Evolutionary conservation across 495 filamentous ascomycete genomes (phyloP).

Genomic region (Staphylotrichum longicolle): DNA sequence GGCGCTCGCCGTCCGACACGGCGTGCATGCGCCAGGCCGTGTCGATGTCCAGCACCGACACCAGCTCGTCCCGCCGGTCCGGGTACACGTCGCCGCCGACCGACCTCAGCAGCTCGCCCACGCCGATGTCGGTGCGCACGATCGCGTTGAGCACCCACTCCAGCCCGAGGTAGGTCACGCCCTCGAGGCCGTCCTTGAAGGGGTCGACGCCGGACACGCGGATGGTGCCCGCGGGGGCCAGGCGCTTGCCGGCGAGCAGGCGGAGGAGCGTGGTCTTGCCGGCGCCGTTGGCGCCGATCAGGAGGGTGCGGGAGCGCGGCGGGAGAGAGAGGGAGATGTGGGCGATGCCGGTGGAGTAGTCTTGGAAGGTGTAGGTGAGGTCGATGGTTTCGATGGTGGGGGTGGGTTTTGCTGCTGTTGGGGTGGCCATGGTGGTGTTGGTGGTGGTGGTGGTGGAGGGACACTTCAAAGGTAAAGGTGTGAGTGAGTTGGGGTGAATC

Average conservation of each 20-base stretch:
- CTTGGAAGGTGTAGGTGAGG: slow-evolving; percentile 87
- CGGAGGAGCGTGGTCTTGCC: slow-evolving; percentile 95
- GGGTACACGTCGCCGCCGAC: slow-evolving; percentile 85
- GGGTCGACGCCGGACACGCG: slow-evolving; percentile 79
- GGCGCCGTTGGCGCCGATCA: slow-evolving; percentile 96
- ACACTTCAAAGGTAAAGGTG: neutral
- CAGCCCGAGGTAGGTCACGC: slow-evolving; percentile 92
- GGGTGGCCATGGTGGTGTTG: slow-evolving; percentile 5
- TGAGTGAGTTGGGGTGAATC: too few relatives aligned
- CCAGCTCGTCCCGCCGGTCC: slow-evolving; percentile 77
- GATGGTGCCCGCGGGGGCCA: slow-evolving; percentile 73
- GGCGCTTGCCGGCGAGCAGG: slow-evolving; percentile 82
- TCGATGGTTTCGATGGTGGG: slow-evolving; percentile 60
- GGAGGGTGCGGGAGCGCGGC: slow-evolving; percentile 76
- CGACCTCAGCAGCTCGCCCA: slow-evolving; percentile 75
- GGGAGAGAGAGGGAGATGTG: slow-evolving; percentile 74
- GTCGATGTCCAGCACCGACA: slow-evolving; percentile 89
- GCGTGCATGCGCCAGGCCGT: slow-evolving; percentile 90
- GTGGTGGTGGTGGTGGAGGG: neutral
- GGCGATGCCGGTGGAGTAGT: slow-evolving; percentile 69
- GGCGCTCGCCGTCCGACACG: slow-evolving; percentile 85
- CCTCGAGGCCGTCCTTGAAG: slow-evolving; percentile 81
- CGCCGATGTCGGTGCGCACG: slow-evolving; percentile 91
- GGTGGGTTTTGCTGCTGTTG: too few relatives aligned
- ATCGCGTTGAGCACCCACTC: slow-evolving; percentile 99